These are phyloP conservation scores for Syzygium oleosum DNA, from an alignment of 345 rosid species.

Conservation along the genomic window DNA sequence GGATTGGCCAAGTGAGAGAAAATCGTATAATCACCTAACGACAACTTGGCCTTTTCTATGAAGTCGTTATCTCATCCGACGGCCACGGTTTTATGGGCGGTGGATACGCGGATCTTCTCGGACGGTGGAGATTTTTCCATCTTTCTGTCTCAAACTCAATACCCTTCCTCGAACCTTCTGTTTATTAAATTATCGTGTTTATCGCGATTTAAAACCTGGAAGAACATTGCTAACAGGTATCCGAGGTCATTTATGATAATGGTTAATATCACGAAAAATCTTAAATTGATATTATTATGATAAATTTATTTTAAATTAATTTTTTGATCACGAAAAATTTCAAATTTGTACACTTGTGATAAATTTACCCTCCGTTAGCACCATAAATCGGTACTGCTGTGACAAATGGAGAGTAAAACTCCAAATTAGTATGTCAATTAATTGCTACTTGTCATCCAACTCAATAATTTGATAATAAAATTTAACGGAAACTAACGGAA, in stretches of 20 bases:
- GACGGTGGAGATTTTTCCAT: background rate
- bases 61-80: background rate
- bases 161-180: background rate
- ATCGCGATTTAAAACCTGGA: background rate
- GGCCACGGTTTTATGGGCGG: background rate
- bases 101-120: conserved; percentile 7
- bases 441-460: too few relatives aligned
- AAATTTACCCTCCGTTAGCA: too few relatives aligned
- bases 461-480: too few relatives aligned
- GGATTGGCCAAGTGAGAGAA: background rate
- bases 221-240: background rate
- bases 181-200: background rate
- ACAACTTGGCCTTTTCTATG: background rate
- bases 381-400: too few relatives aligned
- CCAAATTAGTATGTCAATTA: too few relatives aligned
- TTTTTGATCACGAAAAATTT: too few relatives aligned
- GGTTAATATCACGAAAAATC: too few relatives aligned
- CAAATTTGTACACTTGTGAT: too few relatives aligned
- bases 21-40: background rate
- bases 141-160: background rate
- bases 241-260: background rate
- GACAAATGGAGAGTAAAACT: too few relatives aligned
- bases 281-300: too few relatives aligned
- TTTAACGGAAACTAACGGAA: too few relatives aligned
- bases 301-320: too few relatives aligned